Evolutionary conservation across 495 filamentous ascomycete genomes (phyloP), one percentile per base, ranked within the genome.

Genomic region (Sordaria brevicollis): DNA sequence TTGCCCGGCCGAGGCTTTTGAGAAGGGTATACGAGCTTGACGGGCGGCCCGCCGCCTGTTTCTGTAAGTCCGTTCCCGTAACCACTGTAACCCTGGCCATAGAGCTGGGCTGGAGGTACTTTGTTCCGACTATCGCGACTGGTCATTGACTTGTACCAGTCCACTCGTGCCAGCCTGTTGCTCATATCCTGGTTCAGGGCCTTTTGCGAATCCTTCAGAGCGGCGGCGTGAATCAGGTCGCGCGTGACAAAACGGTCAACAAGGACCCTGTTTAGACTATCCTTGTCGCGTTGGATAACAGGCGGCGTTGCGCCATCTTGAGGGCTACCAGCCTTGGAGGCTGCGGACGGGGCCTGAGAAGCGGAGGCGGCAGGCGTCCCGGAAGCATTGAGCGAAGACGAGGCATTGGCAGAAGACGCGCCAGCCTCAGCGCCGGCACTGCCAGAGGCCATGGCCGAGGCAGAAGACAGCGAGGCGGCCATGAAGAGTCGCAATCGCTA

Each of bases 21-120:
- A 33, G 81, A 76, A 35, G 93, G 93, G 81, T 97, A 98, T 68
- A 94, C 78, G 39, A 97, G 77, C 70, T 83, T 79, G 67, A 79
- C 76, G 15, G 79, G 77, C 11, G n/a, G n/a, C n/a, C n/a, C n/a
- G 68, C 80, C 83, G 17, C 80, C 79, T 65, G 82, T 81, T 76
- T 97, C 92, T 21, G 93, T 97, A 69, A 84, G 84, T 34, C 89
- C 88, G 78, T 97, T 99, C 39, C 93, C 95, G 78, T 92, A 96
- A 43, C 94, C 96, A 76, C 85, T 88, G 77, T 96, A 99, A 67
- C 95, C 95, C 69, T 89, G 83, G 43, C 95, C 95, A 76, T 82
- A 86, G 69, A 88, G 78, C 19, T 75, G 76, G 54, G 79, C 78
- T 2, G 85, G 81, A 36, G 79, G 80, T 41, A 81, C 84, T 75